Conservation (phyloP, 768 basidiomycete genomes). For the Boletales sp. region DNA sequence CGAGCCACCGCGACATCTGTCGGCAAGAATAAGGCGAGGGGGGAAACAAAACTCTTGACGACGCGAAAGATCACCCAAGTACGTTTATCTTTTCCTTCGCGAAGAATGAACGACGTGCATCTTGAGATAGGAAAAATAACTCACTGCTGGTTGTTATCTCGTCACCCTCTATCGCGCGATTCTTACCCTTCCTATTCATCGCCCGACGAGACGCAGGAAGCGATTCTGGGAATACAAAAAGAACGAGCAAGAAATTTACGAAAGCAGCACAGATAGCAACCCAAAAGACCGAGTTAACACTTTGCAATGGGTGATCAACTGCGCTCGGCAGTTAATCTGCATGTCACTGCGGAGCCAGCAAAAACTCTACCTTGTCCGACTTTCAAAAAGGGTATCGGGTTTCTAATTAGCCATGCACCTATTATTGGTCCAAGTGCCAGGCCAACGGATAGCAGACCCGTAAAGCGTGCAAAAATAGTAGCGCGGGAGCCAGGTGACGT, state of each 20-base stretch:
- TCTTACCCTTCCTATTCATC: constrained; percentile 29
- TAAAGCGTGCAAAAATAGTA: constrained; percentile 61
- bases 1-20: constrained; percentile 40
- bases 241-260: constrained; percentile 54
- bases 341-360: background rate
- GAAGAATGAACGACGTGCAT: background rate
- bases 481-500: constrained; percentile 81
- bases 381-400: constrained; percentile 34
- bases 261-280: constrained; percentile 42
- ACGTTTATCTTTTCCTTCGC: background rate
- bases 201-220: constrained; percentile 30
- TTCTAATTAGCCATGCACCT: constrained; percentile 47
- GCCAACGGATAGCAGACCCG: constrained; percentile 75
- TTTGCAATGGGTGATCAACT: constrained; percentile 33
- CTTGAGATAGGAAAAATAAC: constrained; percentile 1
- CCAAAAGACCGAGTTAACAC: constrained; percentile 52
- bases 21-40: constrained; percentile 70
- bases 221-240: constrained; percentile 61
- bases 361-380: constrained; percentile 22
- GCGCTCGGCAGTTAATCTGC: constrained; percentile 4
- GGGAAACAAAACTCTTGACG: constrained; percentile 49
- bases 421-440: constrained; percentile 78
- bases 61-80: constrained; percentile 22
- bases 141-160: constrained; percentile 9
- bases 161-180: constrained; percentile 18